A percentile compares a stretch with the other conserved stretches of the same genome.
Conservation (phyloP, 2,329 filamentous ascomycete species). For the Cyphellophora europaea region DNA sequence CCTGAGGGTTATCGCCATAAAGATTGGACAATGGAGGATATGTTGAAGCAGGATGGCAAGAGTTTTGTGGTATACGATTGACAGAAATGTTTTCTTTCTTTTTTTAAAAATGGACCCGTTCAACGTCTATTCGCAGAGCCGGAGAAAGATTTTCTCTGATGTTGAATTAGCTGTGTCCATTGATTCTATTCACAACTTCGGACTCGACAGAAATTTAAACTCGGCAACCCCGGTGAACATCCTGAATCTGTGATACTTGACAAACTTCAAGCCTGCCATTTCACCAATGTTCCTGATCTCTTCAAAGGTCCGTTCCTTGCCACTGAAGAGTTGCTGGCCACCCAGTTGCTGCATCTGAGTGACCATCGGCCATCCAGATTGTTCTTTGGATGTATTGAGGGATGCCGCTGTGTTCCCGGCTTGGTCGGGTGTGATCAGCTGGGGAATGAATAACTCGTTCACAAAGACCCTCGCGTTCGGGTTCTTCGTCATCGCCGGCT, state of each 20-base stretch:
- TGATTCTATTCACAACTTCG: constrained; percentile 4
- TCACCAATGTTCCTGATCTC: constrained; percentile 5
- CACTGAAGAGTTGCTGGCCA: constrained; percentile 3
- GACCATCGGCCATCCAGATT: constrained; percentile 3
- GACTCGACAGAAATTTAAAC: constrained; percentile 2
- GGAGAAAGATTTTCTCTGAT: no score
- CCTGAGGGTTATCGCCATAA: constrained; percentile 33
- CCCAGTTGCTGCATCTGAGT: constrained; percentile 4
- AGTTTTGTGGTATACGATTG: constrained; percentile 1
- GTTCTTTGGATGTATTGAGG: constrained; percentile 1
- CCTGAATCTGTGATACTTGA: constrained; percentile 5
- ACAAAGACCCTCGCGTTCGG: no score
- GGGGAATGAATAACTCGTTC: no score
- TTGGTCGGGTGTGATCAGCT: not conserved
- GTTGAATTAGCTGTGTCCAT: no score
- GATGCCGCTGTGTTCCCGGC: not conserved
- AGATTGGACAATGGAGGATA: constrained; percentile 33
- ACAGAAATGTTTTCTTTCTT: no score
- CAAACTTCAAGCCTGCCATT: constrained; percentile 3
- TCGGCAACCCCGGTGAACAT: constrained; percentile 4
- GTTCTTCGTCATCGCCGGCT: no score
- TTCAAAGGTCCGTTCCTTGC: constrained; percentile 3
- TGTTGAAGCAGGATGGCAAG: constrained; percentile 11
- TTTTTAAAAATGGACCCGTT: no score
- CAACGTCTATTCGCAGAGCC: no score